Percentiles rank a stretch among this genome's conserved stretches.
Conservation (phyloP, 2,329 filamentous ascomycete genomes). For the Domatiomyces globalis region DNA sequence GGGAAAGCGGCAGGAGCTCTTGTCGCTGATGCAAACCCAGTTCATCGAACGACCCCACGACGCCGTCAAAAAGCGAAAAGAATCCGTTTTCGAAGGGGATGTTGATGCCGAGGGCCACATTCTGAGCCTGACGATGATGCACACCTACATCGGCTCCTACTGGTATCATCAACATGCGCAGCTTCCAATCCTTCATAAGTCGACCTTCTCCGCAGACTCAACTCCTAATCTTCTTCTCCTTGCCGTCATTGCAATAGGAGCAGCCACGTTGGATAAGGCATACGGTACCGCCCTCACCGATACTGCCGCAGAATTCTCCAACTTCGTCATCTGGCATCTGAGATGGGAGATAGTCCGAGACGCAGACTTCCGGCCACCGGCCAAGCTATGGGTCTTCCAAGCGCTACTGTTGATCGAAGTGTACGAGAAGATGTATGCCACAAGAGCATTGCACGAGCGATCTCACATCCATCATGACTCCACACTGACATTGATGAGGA, state of each 20-base stretch:
- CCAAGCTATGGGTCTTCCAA: constrained; percentile 93
- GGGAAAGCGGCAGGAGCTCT: constrained; percentile 69
- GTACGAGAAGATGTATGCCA: constrained; percentile 97
- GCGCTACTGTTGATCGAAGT: constrained; percentile 75
- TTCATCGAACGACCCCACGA: constrained; percentile 72
- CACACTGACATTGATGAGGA: constrained; percentile 85
- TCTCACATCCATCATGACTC: constrained; percentile 96
- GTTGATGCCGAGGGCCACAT: constrained; percentile 47
- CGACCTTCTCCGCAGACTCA: constrained; percentile 78
- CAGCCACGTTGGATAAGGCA: constrained; percentile 71
- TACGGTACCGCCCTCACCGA: constrained; percentile 61
- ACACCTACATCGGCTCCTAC: constrained; percentile 82
- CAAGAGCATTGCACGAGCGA: constrained; percentile 76
- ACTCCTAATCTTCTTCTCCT: constrained; percentile 74
- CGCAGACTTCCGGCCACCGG: constrained; percentile 73
- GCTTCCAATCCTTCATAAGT: constrained; percentile 84
- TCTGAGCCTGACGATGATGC: constrained; percentile 86
- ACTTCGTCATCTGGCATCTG: constrained; percentile 85
- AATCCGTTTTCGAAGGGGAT: constrained; percentile 64
- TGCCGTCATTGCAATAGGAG: constrained; percentile 83
- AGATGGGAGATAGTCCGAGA: constrained; percentile 94
- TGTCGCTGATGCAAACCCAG: constrained; percentile 64
- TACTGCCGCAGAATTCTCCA: constrained; percentile 67
- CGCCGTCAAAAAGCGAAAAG: constrained; percentile 59
- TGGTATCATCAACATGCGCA: constrained; percentile 94